Percentiles rank a stretch among this genome's conserved stretches.
Evolutionary conservation across 805 yeast species (phyloP).

Genomic region (Suhomyces emberorum): DNA sequence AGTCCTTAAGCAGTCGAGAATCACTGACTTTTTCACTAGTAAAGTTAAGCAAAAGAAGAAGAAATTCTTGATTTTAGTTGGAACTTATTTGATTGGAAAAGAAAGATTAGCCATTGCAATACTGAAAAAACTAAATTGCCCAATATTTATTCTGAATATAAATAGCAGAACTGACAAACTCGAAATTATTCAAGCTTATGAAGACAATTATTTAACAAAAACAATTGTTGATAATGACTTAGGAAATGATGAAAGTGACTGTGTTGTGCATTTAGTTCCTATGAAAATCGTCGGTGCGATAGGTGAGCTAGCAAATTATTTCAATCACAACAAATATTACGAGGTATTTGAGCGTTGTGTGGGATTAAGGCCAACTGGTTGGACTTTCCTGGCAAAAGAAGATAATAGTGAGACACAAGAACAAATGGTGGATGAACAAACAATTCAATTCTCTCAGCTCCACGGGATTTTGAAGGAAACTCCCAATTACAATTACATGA

Average conservation of each 20-base stretch:
- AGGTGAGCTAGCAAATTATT: slow-evolving; percentile 47
- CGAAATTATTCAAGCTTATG: slow-evolving; percentile 43
- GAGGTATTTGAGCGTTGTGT: slow-evolving; percentile 54
- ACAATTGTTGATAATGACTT: slow-evolving; percentile 30
- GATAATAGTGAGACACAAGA: slow-evolving; percentile 9
- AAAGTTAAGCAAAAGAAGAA: slow-evolving; percentile 21
- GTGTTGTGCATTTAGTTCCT: slow-evolving; percentile 63
- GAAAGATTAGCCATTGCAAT: slow-evolving; percentile 75
- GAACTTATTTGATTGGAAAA: slow-evolving; percentile 91
- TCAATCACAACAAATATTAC: slow-evolving; percentile 42
- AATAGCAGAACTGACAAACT: slow-evolving; percentile 43
- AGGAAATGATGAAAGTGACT: slow-evolving; percentile 44
- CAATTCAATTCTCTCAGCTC: slow-evolving; percentile 5
- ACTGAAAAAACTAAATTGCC: slow-evolving; percentile 50
- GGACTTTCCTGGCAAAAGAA: slow-evolving; percentile 53
- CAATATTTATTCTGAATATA: slow-evolving; percentile 50
- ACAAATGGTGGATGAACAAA: background rate
- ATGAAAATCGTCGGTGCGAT: slow-evolving; percentile 53
- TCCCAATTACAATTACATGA: slow-evolving; percentile 21
- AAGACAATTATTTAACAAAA: slow-evolving; percentile 38
- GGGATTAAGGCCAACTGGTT: slow-evolving; percentile 88
- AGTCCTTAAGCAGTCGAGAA: slow-evolving; percentile 30
- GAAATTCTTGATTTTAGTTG: slow-evolving; percentile 61
- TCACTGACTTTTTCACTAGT: slow-evolving; percentile 32
- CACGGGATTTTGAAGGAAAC: slow-evolving; percentile 12